These are phyloP conservation scores for Botryobasidium botryosum DNA, from an alignment of 768 basidiomycete genomes.

Conservation along the genomic window DNA sequence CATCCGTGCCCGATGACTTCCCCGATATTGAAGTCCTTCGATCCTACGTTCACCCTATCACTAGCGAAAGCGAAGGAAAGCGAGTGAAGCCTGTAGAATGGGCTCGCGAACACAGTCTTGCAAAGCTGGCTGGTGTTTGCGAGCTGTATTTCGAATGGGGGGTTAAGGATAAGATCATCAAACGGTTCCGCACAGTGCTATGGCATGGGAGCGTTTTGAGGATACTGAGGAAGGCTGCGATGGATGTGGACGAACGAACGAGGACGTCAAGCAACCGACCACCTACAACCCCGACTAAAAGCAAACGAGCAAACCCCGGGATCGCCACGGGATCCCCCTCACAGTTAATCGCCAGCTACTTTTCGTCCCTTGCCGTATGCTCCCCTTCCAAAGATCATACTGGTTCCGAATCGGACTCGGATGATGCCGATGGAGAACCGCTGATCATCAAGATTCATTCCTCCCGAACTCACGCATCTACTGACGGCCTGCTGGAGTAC, in stretches of 20 bases:
- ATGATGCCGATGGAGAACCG: slow-evolving; percentile 23
- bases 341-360: slow-evolving; percentile 39
- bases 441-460: slow-evolving; percentile 48
- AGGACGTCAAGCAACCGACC: not conserved
- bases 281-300: not conserved
- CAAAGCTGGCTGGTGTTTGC: slow-evolving; percentile 57
- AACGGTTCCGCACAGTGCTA: slow-evolving; percentile 66
- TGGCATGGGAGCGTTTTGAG: slow-evolving; percentile 63
- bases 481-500: slow-evolving; percentile 59
- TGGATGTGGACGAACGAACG: slow-evolving; percentile 28
- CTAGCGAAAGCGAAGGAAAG: slow-evolving; percentile 41
- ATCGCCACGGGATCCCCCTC: slow-evolving; percentile 26
- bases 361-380: slow-evolving; percentile 30
- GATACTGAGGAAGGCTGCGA: slow-evolving; percentile 44
- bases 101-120: slow-evolving; percentile 46
- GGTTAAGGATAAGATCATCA: slow-evolving; percentile 60
- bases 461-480: slow-evolving; percentile 49
- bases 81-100: slow-evolving; percentile 26
- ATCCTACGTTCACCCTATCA: slow-evolving; percentile 64
- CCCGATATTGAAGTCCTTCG: slow-evolving; percentile 57
- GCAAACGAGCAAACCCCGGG: slow-evolving; percentile 11
- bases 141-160: slow-evolving; percentile 92
- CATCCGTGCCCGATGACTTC: slow-evolving; percentile 45
- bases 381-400: slow-evolving; percentile 12
- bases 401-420: slow-evolving; percentile 13